Evolutionary conservation across 805 yeast genomes (phyloP).

Genomic region (Scheffersomyces ergatensis): DNA sequence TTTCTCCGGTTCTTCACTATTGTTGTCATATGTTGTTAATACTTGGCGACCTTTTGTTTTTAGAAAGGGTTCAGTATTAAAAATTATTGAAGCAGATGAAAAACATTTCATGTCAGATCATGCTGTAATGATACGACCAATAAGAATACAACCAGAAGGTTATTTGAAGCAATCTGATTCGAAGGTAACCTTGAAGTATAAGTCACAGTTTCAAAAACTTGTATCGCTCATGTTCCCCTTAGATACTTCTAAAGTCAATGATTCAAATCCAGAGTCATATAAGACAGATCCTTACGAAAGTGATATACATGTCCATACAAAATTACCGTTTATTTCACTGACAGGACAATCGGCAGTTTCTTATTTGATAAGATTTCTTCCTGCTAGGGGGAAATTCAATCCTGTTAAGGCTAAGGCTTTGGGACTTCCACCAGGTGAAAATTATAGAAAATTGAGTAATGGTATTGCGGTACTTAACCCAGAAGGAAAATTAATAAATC

Average conservation of each 20-base stretch:
- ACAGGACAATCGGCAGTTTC: constrained; percentile 49
- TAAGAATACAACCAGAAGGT: constrained; percentile 18
- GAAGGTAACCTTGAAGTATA: constrained; percentile 2
- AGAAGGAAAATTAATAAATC: constrained; percentile 56
- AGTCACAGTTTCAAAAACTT: constrained; percentile 29
- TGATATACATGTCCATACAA: constrained; percentile 38
- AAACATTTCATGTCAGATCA: constrained; percentile 30
- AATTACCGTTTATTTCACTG: constrained; percentile 22
- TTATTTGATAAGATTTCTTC: constrained; percentile 65
- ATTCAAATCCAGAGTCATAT: constrained; percentile 35
- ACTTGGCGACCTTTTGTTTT: constrained; percentile 88
- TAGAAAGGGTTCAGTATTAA: constrained; percentile 64
- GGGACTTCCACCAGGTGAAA: constrained; percentile 66
- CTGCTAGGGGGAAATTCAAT: constrained; percentile 75
- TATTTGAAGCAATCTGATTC: background rate
- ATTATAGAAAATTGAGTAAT: constrained; percentile 55
- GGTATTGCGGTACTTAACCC: constrained; percentile 58
- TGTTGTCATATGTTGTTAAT: constrained; percentile 53
- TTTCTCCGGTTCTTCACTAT: constrained; percentile 37
- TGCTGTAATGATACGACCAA: constrained; percentile 36
- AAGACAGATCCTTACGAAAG: constrained; percentile 34
- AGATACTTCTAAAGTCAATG: constrained; percentile 39
- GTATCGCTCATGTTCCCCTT: constrained; percentile 58
- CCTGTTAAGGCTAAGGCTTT: constrained; percentile 61
- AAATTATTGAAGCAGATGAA: constrained; percentile 29